Evolutionary conservation across 2,329 filamentous ascomycete species (phyloP).

Genomic region (Monilinia vaccinii-corymbosi): DNA sequence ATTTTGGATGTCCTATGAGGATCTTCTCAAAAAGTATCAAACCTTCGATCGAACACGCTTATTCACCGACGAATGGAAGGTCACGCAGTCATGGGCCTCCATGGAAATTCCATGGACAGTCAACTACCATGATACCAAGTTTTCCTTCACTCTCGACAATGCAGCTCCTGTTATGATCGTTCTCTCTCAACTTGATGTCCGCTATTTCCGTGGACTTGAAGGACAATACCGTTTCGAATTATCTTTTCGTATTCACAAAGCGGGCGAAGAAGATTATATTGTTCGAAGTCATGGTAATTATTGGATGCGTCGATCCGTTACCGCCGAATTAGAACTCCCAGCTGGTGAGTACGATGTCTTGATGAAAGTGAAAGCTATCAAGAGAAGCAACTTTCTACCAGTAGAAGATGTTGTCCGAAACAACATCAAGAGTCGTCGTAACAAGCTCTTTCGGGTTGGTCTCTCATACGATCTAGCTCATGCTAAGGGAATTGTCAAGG

Average conservation of each 20-base stretch:
- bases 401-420: slow-evolving; percentile 37
- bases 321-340: slow-evolving; percentile 48
- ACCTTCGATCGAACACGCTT: slow-evolving; percentile 52
- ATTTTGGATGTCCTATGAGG: slow-evolving; percentile 56
- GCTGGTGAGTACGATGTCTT: slow-evolving; percentile 49
- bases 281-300: slow-evolving; percentile 39
- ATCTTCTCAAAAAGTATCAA: slow-evolving; percentile 51
- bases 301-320: slow-evolving; percentile 47
- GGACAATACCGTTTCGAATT: slow-evolving; percentile 47
- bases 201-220: slow-evolving; percentile 52
- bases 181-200: slow-evolving; percentile 49
- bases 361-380: slow-evolving; percentile 43
- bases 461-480: slow-evolving; percentile 52
- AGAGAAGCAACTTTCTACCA: slow-evolving; percentile 33
- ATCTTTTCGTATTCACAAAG: slow-evolving; percentile 40
- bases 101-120: slow-evolving; percentile 51
- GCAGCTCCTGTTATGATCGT: slow-evolving; percentile 49
- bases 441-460: slow-evolving; percentile 51
- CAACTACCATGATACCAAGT: slow-evolving; percentile 52
- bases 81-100: slow-evolving; percentile 52
- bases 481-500: slow-evolving; percentile 44
- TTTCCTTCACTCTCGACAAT: slow-evolving; percentile 46
- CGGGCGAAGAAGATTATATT: slow-evolving; percentile 47
- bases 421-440: slow-evolving; percentile 31
- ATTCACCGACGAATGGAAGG: slow-evolving; percentile 50